A percentile compares a stretch with the other conserved stretches of the same genome.
These are phyloP conservation scores for Rhododendron molle DNA, from an alignment of 148 eudicot species.

Conservation along the genomic window DNA sequence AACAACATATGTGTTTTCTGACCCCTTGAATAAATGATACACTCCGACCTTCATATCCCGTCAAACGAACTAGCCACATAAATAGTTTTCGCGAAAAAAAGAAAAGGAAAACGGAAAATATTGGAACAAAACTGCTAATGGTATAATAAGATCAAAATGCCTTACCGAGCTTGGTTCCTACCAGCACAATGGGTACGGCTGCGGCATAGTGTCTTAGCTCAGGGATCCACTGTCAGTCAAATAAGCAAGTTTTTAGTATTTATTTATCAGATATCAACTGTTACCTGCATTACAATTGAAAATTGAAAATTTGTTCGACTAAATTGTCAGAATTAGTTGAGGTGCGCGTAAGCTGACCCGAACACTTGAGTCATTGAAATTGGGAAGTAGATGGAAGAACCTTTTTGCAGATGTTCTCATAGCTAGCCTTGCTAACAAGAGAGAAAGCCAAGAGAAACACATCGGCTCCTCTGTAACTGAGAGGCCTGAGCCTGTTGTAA, in stretches of 20 bases:
- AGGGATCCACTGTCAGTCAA: constrained; percentile 47
- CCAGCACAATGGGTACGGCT: constrained; percentile 52
- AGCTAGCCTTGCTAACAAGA: constrained; percentile 77
- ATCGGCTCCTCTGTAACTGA: constrained; percentile 89
- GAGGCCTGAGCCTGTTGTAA: constrained; percentile 73
- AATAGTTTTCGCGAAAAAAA: background rate
- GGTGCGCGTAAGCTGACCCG: too few relatives aligned
- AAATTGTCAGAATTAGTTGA: too few relatives aligned
- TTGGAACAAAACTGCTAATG: background rate
- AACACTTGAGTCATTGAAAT: background rate
- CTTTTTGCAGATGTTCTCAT: constrained; percentile 73
- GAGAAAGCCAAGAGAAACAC: constrained; percentile 74
- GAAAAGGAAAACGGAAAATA: background rate
- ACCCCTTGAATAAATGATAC: too few relatives aligned
- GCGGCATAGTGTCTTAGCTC: constrained; percentile 70
- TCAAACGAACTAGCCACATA: too few relatives aligned
- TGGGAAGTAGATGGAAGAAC: constrained; percentile 13
- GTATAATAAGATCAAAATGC: background rate
- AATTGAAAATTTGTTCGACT: background rate
- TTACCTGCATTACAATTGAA: background rate
- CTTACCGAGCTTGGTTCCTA: constrained; percentile 67
- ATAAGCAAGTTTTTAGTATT: background rate
- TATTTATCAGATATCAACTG: background rate
- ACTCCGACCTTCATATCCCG: too few relatives aligned
- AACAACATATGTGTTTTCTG: too few relatives aligned